These are phyloP conservation scores for Nitzschia sp. DNA, from an alignment of 108 stramenopile species.

Conservation along the genomic window DNA sequence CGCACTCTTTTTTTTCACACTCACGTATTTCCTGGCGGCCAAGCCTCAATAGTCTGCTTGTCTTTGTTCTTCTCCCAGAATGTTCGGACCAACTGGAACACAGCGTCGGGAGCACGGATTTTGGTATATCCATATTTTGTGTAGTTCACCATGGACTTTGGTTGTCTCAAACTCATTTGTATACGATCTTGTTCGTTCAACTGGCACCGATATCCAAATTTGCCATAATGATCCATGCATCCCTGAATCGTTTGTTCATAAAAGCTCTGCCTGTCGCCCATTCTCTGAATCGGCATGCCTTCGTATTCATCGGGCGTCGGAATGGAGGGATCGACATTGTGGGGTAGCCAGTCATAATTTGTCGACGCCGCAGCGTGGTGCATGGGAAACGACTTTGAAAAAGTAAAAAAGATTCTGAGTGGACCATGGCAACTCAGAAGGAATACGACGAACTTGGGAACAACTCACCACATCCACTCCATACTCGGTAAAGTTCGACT, in stretches of 20 bases:
- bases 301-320: slow-evolving; percentile 31
- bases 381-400: slow-evolving; percentile 45
- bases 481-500: too few relatives aligned
- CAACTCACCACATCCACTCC: slow-evolving; percentile 36
- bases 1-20: too few relatives aligned
- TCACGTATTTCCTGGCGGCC: slow-evolving; percentile 6
- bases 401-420: background rate
- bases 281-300: slow-evolving; percentile 43
- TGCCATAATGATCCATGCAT: slow-evolving; percentile 57
- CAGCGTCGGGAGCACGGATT: slow-evolving; percentile 47
- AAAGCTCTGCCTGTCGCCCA: slow-evolving; percentile 50
- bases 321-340: slow-evolving; percentile 42
- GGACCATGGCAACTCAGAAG: background rate
- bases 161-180: slow-evolving; percentile 65
- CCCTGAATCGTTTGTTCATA: slow-evolving; percentile 58
- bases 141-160: slow-evolving; percentile 59
- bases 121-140: slow-evolving; percentile 60
- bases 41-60: slow-evolving; percentile 32
- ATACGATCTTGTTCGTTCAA: slow-evolving; percentile 57
- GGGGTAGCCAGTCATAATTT: slow-evolving; percentile 60
- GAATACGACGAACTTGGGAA: too few relatives aligned
- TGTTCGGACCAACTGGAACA: slow-evolving; percentile 41
- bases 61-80: slow-evolving; percentile 70
- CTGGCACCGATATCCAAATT: slow-evolving; percentile 25
- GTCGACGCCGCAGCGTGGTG: slow-evolving; percentile 36